Base-by-base conservation (phyloP, 176 grass and related monocot genomes). In the Avena eriantha region DNA sequence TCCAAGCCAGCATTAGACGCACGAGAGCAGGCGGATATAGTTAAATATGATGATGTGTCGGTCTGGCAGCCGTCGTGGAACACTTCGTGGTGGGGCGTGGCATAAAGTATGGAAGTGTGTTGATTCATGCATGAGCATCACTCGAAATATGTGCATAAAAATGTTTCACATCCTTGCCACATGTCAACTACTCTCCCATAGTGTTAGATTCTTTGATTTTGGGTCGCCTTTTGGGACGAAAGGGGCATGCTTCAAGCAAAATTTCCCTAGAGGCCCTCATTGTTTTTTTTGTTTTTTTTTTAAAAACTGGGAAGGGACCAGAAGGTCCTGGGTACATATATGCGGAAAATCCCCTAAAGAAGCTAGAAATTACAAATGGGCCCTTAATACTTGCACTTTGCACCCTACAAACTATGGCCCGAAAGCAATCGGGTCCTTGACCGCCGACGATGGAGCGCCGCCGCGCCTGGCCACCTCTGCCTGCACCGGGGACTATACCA, bases 21-120 rank as follows among this genome's bases (percentile, higher is more conserved):
- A 66, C 5, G 68, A 77, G 35, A 68, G 56, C 80, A 47, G 66
- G 49, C 65, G 9, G 73, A 76, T 76, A 76, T 76, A 50, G 17
- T 76, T 45, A 26, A 63, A 47, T 80, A 80, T 19, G 53, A 22
- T 89, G 87, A 85, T 89, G 82, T 89, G 87, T 89, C 87, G 67
- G 53, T 39, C 66, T 73, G 54, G 81, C 46, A 69, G 58, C 39
- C 18, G 13, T 19, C 51, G 39, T 18, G 56, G 24, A 48, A 61
- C 66, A 73, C 36, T 86, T 80, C 78, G 35, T 73, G 79, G 61
- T 49, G 79, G 79, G 60, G 22, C 15, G 47, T 46, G 22, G n/a
- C 39, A 49, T 64, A 67, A 67, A 67, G 63, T 67, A 45, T 51
- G 13, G 13, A 76, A 76, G 43, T 76, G 22, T 50, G 77, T 22